These are phyloP conservation scores for Kitagawia praeruptora DNA, from an alignment of 129 eudicot species.

Conservation along the genomic window DNA sequence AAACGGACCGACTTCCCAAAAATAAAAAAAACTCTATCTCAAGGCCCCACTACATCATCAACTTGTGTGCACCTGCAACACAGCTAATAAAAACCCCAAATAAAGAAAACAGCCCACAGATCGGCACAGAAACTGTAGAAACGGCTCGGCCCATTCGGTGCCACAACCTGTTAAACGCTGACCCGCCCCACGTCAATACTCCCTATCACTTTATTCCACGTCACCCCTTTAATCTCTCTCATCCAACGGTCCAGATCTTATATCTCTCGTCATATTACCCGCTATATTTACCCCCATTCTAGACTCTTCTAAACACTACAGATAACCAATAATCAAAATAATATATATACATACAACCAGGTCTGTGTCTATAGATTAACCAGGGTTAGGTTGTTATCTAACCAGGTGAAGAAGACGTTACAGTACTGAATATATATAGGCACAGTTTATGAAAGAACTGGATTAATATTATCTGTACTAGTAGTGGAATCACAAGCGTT, in stretches of 20 bases:
- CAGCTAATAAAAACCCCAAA: not conserved
- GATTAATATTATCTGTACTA: not conserved
- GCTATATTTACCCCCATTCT: constrained; percentile 15
- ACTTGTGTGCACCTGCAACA: too few species aligned
- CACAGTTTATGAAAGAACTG: not conserved
- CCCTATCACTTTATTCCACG: constrained; percentile 19
- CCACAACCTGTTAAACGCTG: constrained; percentile 15
- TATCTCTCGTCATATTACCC: constrained; percentile 7
- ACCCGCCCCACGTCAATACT: constrained; percentile 21
- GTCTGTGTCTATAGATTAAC: not conserved
- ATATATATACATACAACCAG: not conserved
- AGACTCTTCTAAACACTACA: constrained; percentile 16
- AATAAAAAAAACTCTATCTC: not conserved
- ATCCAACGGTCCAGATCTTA: constrained; percentile 13
- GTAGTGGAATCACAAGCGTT: too few species aligned
- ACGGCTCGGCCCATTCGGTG: constrained; percentile 15
- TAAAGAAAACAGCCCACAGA: not conserved
- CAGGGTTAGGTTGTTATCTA: constrained; percentile 4
- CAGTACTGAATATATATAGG: not conserved
- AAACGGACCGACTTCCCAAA: not conserved
- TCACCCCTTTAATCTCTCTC: not conserved
- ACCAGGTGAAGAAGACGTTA: constrained; percentile 4
- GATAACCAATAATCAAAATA: not conserved
- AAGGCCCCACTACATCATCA: too few species aligned
- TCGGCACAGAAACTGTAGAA: constrained; percentile 8